Evolutionary conservation across 192 early-diverging fungal genomes (phyloP), one percentile per base, ranked within the genome.

Genomic region (Backusella westeae): DNA sequence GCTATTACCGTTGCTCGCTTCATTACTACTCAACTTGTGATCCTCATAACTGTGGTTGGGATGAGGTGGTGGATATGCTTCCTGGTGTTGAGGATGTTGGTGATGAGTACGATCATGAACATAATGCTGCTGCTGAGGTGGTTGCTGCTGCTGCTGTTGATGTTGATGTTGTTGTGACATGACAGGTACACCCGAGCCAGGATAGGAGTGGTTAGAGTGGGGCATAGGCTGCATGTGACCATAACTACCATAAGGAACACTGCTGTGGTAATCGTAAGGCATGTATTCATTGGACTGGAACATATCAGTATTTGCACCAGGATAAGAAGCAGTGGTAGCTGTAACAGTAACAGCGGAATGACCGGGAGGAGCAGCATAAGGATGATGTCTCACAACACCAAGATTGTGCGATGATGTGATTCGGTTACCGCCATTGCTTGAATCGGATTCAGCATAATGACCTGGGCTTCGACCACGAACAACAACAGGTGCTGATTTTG

Each of bases 381-480:
- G 49, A 34, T 76, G 53, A 63, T 71, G 39, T 44, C 42, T 36
- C 6, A 34, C 29, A 23, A 34, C 10, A 34, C 42, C 70, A 15
- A 49, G 21, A 42, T 49, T 44, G n/a, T 41, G 65, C 8, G 36
- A 63, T 26, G 56, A 63, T 10, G 56, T 8, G 23, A 63, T 26
- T 2, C 56, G 23, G 12, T 14, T 34, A 39, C 21, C 38, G 7
- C 76, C 75, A 4, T 77, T 79, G 59, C 29, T 53, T 41, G 67
- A 73, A 70, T 78, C 74, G 1, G 67, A 71, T 71, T 94, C 91
- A 49, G 87, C 87, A 71, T 98, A 98, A 67, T 98, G 96, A 12
- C 94, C 95, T 7, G 96, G 96, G 52, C 93, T 93, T 29, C 96
- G 88, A 19, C 96, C 96, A 52, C 96, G 88, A 7, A 98, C 96